A percentile compares a stretch with the other conserved stretches of the same genome.
These are phyloP conservation scores for Metrosideros polymorpha DNA, from an alignment of 441 rosid genomes.

Conservation along the genomic window DNA sequence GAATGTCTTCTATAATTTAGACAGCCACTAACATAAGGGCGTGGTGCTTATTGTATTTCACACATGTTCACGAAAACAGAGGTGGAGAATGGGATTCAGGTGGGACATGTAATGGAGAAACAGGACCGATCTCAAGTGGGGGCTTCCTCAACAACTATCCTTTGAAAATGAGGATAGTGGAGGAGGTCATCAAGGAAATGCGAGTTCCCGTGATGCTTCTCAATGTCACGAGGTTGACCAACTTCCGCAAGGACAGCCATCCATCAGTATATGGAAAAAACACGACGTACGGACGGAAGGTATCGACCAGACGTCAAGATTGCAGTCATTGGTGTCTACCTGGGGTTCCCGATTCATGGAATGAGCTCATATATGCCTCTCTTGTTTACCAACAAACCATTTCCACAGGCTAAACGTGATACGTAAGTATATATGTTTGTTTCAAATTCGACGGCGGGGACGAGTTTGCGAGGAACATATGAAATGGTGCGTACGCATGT, in stretches of 20 bases:
- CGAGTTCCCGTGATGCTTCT: slow-evolving; percentile 45
- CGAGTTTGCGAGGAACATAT: background rate
- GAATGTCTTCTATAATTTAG: background rate
- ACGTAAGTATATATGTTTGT: background rate
- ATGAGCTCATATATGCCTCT: slow-evolving; percentile 68
- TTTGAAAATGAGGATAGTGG: slow-evolving; percentile 78
- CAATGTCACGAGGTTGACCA: slow-evolving; percentile 76
- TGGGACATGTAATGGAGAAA: slow-evolving; percentile 78
- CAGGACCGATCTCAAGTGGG: slow-evolving; percentile 48
- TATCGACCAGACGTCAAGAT: slow-evolving; percentile 50
- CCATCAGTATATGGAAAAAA: slow-evolving; percentile 77
- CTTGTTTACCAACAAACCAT: slow-evolving; percentile 25
- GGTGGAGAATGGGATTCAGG: slow-evolving; percentile 99
- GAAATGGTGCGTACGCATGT: background rate
- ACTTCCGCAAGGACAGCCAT: slow-evolving; percentile 89
- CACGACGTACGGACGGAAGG: slow-evolving; percentile 19
- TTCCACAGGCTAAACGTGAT: background rate
- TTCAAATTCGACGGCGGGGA: background rate
- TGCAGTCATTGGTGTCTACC: slow-evolving; percentile 99
- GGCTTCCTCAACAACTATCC: slow-evolving; percentile 58
- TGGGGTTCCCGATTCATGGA: slow-evolving; percentile 90
- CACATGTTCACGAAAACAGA: slow-evolving; percentile 17
- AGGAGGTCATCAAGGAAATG: slow-evolving; percentile 62
- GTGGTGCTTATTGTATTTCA: background rate
- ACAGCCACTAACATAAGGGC: background rate